phyloP scores from a whole-genome alignment of 75 land plant genomes.

The Azolla pinnata region DNA sequence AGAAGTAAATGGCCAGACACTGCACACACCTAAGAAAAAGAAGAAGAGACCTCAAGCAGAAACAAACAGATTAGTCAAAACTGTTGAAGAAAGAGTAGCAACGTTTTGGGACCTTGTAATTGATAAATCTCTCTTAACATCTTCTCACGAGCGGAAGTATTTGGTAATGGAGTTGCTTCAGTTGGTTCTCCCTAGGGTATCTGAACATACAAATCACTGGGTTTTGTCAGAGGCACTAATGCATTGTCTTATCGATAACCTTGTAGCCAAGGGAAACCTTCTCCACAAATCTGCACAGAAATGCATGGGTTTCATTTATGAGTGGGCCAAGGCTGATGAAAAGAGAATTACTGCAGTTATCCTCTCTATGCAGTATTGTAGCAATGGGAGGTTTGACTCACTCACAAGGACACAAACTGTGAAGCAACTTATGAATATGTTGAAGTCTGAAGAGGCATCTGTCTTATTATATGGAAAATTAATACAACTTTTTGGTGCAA shows the following conservation, averaged over 20 bases:
- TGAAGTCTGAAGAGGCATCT: constrained; percentile 42
- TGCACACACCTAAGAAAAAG: constrained; percentile 41
- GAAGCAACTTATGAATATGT: constrained; percentile 42
- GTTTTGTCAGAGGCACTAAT: constrained; percentile 60
- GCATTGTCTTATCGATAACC: constrained; percentile 68
- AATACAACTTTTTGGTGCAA: constrained; percentile 48
- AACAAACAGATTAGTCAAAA: constrained; percentile 29
- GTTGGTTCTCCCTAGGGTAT: constrained; percentile 59
- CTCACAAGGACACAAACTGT: constrained; percentile 51
- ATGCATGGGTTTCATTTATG: constrained; percentile 46
- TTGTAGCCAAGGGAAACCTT: constrained; percentile 58
- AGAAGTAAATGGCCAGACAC: constrained; percentile 14
- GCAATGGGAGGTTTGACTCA: constrained; percentile 71
- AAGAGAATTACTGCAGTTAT: constrained; percentile 43
- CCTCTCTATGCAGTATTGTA: constrained; percentile 53
- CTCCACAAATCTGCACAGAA: constrained; percentile 59
- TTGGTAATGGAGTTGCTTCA: constrained; percentile 71
- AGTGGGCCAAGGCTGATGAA: constrained; percentile 48
- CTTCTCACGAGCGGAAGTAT: constrained; percentile 92
- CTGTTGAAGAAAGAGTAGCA: constrained; percentile 26
- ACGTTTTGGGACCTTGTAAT: constrained; percentile 59
- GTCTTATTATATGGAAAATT: constrained; percentile 42
- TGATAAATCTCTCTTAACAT: constrained; percentile 61
- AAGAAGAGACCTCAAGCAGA: constrained; percentile 37
- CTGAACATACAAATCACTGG: constrained; percentile 37